Evolutionary conservation across 306 rosid genomes (phyloP).

Genomic region (Trifolium dubium): DNA sequence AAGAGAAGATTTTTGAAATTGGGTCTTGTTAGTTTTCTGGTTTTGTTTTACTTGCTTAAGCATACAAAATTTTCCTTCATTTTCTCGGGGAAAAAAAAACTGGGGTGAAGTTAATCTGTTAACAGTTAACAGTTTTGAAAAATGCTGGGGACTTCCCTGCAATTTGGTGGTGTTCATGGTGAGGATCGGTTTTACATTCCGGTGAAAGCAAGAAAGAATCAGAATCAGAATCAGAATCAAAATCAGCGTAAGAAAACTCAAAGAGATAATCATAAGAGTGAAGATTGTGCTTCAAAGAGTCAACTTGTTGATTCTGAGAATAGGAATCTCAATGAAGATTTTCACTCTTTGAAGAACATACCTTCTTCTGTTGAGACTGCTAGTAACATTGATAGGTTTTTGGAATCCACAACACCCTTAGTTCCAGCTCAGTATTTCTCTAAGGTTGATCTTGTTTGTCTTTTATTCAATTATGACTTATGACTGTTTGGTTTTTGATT

Average conservation of each 20-base stretch:
- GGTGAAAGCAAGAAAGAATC: slow-evolving; percentile 64
- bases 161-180: slow-evolving; percentile 59
- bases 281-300: slow-evolving; percentile 47
- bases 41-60: neutral
- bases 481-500: neutral
- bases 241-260: slow-evolving; percentile 64
- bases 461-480: slow-evolving; percentile 13
- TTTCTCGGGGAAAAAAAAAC: slow-evolving; percentile 32
- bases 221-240: slow-evolving; percentile 44
- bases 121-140: slow-evolving; percentile 38
- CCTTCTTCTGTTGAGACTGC: slow-evolving; percentile 42
- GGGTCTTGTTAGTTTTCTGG: slow-evolving; percentile 12
- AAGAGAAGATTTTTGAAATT: slow-evolving; percentile 10
- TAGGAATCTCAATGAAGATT: slow-evolving; percentile 40
- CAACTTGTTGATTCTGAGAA: slow-evolving; percentile 48
- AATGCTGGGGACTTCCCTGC: slow-evolving; percentile 72
- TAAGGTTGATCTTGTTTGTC: slow-evolving; percentile 62
- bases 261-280: slow-evolving; percentile 50
- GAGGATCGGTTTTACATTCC: slow-evolving; percentile 74
- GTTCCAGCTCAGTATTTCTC: slow-evolving; percentile 80
- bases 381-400: slow-evolving; percentile 70
- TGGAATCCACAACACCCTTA: slow-evolving; percentile 70
- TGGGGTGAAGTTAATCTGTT: slow-evolving; percentile 11
- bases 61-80: slow-evolving; percentile 19
- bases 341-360: slow-evolving; percentile 38